Base-by-base conservation (phyloP, 805 yeast genomes). In the Sungouiella thailandica region DNA sequence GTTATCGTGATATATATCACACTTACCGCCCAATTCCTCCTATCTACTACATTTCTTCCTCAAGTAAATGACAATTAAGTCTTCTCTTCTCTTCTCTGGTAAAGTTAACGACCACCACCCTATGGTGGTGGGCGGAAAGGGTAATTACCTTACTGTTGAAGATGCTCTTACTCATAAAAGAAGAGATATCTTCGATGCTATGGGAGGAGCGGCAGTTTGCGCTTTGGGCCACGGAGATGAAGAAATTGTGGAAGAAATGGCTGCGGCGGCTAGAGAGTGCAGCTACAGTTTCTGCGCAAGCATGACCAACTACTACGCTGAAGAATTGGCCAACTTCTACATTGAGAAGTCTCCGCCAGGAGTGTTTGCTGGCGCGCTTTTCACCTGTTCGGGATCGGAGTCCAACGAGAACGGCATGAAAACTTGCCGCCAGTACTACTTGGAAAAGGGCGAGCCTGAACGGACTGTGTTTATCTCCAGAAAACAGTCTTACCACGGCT, bases 331-430 rank as follows among this genome's bases (percentile, higher is more conserved):
- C 11, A 35, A 40, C 19, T 43, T 43, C 23, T 16, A 35, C 20
- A 40, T 43, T 17, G 44, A 37, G 19, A 43, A 34, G 36, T 43
- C 47, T 10, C 47, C 47, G 4, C 24, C 26, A 12, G 44, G 41
- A 1, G 36, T 39, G 20, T 43, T 43, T 34, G 42, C 44, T 19
- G 28, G 37, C 13, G 47, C 41, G n/a, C 29, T 43, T 13, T 43
- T 43, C 36, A 43, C 47, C 20, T 43, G 44, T 29, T 43, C 47
- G 7, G 47, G 47, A 3, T 43, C 47, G 5, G 47, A 43, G 35
- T 25, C 39, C 28, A 43, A 43, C 39, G 47, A 43, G 25, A 43
- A 40, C 40, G 44, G 47, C n/a, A 43, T 43, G 40, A 37, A 38
- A 33, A 43, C 47, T 17, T 42, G 32, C n/a, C 37, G 41, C 24